phyloP scores from a whole-genome alignment of 225 moss, liverwort and hornwort species.

The Polytrichum formosum region DNA sequence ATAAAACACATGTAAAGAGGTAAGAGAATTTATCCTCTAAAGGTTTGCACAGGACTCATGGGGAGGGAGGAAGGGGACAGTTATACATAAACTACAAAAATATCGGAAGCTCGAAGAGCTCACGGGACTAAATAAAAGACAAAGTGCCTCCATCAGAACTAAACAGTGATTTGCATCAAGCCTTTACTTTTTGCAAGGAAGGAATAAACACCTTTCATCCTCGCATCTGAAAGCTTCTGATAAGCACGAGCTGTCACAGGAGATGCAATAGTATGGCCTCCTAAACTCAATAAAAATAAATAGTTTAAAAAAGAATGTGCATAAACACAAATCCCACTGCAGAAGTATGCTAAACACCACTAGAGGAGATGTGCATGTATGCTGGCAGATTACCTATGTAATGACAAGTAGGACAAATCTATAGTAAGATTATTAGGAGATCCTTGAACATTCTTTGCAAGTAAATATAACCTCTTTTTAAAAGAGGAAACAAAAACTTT shows the following conservation, averaged over 20 bases:
- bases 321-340: slow-evolving; percentile 7
- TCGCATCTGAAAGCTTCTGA: slow-evolving; percentile 47
- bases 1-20: too few relatives aligned
- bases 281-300: slow-evolving; percentile 38
- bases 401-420: slow-evolving; percentile 9
- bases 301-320: slow-evolving; percentile 8
- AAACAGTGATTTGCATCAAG: slow-evolving; percentile 14
- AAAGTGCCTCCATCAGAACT: slow-evolving; percentile 17
- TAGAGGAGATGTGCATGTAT: not conserved
- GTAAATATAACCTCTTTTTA: slow-evolving; percentile 10
- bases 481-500: not conserved
- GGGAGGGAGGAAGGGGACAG: too few relatives aligned
- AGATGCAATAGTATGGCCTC: slow-evolving; percentile 40
- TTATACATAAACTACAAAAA: not conserved
- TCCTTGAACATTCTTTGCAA: slow-evolving; percentile 1
- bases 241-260: slow-evolving; percentile 48
- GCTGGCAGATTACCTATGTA: not conserved
- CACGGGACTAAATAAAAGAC: slow-evolving; percentile 9
- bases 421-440: slow-evolving; percentile 2
- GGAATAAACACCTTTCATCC: slow-evolving; percentile 55
- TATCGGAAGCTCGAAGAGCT: slow-evolving; percentile 16
- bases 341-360: not conserved
- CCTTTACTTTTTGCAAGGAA: slow-evolving; percentile 47
- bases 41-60: too few relatives aligned
- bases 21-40: too few relatives aligned